phyloP scores from a whole-genome alignment of 306 rosid genomes.

The Lupinus albus region DNA sequence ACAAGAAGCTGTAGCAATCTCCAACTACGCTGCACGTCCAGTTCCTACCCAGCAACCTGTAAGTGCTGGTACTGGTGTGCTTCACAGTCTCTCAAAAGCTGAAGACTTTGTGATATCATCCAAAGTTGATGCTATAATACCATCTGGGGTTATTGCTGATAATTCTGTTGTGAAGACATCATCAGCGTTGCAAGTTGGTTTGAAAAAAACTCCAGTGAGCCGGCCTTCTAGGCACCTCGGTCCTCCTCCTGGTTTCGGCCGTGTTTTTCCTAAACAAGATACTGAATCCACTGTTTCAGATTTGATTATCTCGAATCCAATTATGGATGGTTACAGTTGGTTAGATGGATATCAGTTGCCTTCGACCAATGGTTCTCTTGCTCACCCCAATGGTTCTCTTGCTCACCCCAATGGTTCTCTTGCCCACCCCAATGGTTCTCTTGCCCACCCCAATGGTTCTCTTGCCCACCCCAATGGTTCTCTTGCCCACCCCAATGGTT shows the following conservation, averaged over 20 bases:
- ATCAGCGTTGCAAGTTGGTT: conserved; percentile 51
- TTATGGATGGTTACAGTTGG: conserved; percentile 93
- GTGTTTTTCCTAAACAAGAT: conserved; percentile 57
- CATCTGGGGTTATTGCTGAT: conserved; percentile 47
- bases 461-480: conserved; percentile 38
- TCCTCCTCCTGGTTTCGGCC: conserved; percentile 95
- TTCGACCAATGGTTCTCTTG: conserved; percentile 55
- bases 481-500: no score
- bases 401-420: conserved; percentile 51
- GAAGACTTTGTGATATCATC: conserved; percentile 51
- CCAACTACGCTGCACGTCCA: conserved; percentile 41
- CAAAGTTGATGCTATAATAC: conserved; percentile 51
- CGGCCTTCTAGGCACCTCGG: conserved; percentile 89
- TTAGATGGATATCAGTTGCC: conserved; percentile 94
- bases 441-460: no score
- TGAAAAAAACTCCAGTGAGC: conserved; percentile 64
- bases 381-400: conserved; percentile 37
- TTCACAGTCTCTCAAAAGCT: conserved; percentile 54
- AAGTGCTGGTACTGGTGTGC: conserved; percentile 38
- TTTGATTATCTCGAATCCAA: conserved; percentile 55
- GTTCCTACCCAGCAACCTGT: conserved; percentile 62
- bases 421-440: conserved; percentile 37
- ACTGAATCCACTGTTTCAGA: conserved; percentile 57
- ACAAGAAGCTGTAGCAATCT: conserved; percentile 46
- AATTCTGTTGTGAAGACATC: conserved; percentile 45